A percentile compares a stretch with the other conserved stretches of the same genome.
Evolutionary conservation across 331 rosid species (phyloP).

Genomic region (Acacia pycnantha): DNA sequence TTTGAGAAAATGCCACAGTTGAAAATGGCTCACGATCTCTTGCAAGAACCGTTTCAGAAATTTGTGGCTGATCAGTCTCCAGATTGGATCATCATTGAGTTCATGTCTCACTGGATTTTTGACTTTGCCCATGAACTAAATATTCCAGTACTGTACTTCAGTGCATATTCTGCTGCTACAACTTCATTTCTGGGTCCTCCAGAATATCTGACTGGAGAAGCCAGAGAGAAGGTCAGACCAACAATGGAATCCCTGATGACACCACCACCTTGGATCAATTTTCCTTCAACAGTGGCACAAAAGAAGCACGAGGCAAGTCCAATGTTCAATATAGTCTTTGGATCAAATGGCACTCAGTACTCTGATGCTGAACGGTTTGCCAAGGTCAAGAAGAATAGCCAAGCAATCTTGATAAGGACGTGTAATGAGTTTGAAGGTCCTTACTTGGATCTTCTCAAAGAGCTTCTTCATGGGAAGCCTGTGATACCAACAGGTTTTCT

Average conservation of each 20-base stretch:
- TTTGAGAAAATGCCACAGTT: constrained; percentile 30
- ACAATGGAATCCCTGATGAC: not conserved
- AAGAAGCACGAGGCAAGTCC: not conserved
- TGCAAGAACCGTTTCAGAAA: constrained; percentile 19
- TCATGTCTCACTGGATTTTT: constrained; percentile 27
- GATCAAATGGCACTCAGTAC: not conserved
- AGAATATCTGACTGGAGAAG: not conserved
- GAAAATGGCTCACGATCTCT: constrained; percentile 22
- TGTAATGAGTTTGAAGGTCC: constrained; percentile 32
- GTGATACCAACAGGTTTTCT: constrained; percentile 39
- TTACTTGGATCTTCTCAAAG: constrained; percentile 15
- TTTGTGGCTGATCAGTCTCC: constrained; percentile 31
- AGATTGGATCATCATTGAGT: constrained; percentile 43
- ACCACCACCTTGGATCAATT: not conserved
- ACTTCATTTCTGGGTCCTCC: not conserved
- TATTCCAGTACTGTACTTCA: not conserved
- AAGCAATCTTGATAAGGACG: not conserved
- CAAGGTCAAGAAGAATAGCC: not conserved
- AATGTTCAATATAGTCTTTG: not conserved
- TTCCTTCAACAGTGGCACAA: not conserved
- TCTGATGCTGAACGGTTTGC: not conserved
- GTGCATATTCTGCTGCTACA: not conserved
- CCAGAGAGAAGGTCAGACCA: not conserved
- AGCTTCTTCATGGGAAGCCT: not conserved
- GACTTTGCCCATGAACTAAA: constrained; percentile 37